Evolutionary conservation across 495 filamentous ascomycete genomes (phyloP).

Genomic region (Penicillium atrosanguineum): DNA sequence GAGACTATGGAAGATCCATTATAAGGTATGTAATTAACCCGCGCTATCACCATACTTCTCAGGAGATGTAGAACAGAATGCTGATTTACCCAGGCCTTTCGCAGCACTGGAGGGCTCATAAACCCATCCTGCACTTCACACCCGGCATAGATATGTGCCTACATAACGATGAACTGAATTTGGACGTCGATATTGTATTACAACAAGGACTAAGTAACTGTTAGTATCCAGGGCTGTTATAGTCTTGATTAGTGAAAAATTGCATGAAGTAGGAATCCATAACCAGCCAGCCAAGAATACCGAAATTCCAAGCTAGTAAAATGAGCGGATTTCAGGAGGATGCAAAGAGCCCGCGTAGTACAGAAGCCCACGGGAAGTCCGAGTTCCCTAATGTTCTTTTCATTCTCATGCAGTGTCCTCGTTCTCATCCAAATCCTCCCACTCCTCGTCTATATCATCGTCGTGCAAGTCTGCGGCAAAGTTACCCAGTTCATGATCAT

Average conservation of each 20-base stretch:
- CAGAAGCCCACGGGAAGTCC: too few relatives aligned
- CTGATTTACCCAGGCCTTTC: too few relatives aligned
- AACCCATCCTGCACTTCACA: too few relatives aligned
- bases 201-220: not conserved
- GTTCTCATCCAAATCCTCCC: constrained; percentile 16
- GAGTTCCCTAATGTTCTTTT: not conserved
- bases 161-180: too few relatives aligned
- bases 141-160: too few relatives aligned
- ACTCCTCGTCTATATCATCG: constrained; percentile 14
- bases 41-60: too few relatives aligned
- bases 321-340: not conserved
- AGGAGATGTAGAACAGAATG: too few relatives aligned
- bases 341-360: not conserved
- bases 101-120: too few relatives aligned
- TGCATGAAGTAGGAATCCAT: not conserved
- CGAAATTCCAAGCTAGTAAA: not conserved
- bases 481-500: constrained; percentile 8
- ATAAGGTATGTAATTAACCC: too few relatives aligned
- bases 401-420: not conserved
- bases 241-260: not conserved
- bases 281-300: not conserved
- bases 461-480: constrained; percentile 1
- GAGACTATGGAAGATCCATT: too few relatives aligned
- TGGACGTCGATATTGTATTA: too few relatives aligned
- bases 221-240: not conserved